Evolutionary conservation across 768 basidiomycete species (phyloP), one percentile per base, ranked within the genome.

Genomic region (Russula lepida): DNA sequence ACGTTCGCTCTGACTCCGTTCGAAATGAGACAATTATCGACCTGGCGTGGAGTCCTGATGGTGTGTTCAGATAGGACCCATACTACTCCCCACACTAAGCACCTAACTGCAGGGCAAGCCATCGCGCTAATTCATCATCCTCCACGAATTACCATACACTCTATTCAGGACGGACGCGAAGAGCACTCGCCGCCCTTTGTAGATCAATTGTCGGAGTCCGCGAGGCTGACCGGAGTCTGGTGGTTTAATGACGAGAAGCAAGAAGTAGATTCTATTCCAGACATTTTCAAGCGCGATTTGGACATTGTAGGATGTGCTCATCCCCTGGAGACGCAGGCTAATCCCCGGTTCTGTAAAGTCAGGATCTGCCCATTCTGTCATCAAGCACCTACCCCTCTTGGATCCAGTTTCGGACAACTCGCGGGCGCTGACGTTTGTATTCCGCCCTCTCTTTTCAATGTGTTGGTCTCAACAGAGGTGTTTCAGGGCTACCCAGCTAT

Each of bases 1-100:
- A 86, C 66, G 77, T 87, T n/a, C 68, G 72, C 32, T 44, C 64
- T 43, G 81, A 80, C 32, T 65, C 69, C 2, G 55, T 56, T 37
- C 74, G 76, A 44, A 75, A 74, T 44, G 78, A 80, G 49, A 78
- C 80, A 56, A 79, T 88, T 30, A 76, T 80, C 46, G 83, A 76
- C 49, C 68, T 92, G 33, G 81, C 81, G 13, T 93, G 90, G 91
- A 90, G 89, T 71, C 90, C 91, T 3, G 88, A 87, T 71, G 88
- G 91, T 89, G 74, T 59, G 72, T 63, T 32, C 50, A 59, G 51
- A 21, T 25, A 53, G 12, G 25, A 58, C 32, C 19, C 25, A 57
- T 47, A 33, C 33, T n/a, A 32, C n/a, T 54, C 19, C 35, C 28
- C 30, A 12, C 15, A 39, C 58, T 47, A 27, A 60, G 44, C 43